These are phyloP conservation scores for Coemansia sp. DNA, from an alignment of 192 early-diverging fungal species.

Conservation along the genomic window DNA sequence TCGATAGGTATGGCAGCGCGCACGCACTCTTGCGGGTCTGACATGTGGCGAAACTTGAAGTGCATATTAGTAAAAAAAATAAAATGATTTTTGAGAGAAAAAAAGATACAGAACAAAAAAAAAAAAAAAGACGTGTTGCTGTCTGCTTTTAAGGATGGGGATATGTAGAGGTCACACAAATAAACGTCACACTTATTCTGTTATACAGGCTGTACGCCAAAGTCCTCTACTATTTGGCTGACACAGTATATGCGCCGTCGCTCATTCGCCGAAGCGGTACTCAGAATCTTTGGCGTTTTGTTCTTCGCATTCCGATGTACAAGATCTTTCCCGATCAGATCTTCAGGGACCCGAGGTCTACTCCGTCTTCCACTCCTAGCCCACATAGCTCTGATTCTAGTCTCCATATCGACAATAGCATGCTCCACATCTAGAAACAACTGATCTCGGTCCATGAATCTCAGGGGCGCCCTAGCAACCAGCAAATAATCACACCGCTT, in stretches of 20 bases:
- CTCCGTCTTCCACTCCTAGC: neutral
- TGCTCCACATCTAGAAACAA: slow-evolving; percentile 31
- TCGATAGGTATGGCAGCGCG: slow-evolving; percentile 28
- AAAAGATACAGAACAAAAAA: neutral
- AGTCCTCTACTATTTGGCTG: slow-evolving; percentile 4
- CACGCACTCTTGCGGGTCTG: slow-evolving; percentile 37
- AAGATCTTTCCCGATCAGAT: neutral
- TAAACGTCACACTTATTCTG: neutral
- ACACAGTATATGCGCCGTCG: neutral
- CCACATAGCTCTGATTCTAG: slow-evolving; percentile 1
- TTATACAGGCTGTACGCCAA: neutral
- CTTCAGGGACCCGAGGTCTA: neutral
- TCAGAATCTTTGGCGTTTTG: slow-evolving; percentile 3
- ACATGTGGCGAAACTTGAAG: slow-evolving; percentile 25
- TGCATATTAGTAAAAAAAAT: neutral
- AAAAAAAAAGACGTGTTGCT: neutral
- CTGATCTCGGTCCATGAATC: slow-evolving; percentile 35
- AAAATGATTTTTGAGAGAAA: neutral
- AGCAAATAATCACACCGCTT: slow-evolving; percentile 51
- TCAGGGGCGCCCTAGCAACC: slow-evolving; percentile 18
- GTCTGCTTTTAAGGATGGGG: neutral
- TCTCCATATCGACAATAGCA: slow-evolving; percentile 25
- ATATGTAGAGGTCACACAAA: neutral
- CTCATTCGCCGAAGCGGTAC: neutral
- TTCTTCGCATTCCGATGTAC: neutral